Percentiles rank a stretch among this genome's conserved stretches.
These are phyloP conservation scores for Pseudogymnoascus verrucosus DNA, from an alignment of 2,329 filamentous ascomycete species.

Conservation along the genomic window DNA sequence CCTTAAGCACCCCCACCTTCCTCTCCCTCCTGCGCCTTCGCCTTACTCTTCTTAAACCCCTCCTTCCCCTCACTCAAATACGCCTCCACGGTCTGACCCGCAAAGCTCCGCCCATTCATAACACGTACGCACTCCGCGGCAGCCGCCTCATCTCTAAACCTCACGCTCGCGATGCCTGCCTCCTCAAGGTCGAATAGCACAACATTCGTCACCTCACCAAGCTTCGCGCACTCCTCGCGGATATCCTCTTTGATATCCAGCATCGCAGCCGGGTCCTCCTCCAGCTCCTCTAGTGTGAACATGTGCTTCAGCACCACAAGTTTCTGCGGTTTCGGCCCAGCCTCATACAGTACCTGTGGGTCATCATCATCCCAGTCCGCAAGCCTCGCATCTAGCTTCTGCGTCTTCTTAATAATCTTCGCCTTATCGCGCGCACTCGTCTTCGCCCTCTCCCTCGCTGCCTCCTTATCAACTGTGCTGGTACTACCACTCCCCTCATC, in stretches of 20 bases:
- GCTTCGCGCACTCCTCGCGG: conserved; percentile 76
- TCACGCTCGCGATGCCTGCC: conserved; percentile 77
- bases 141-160: conserved; percentile 64
- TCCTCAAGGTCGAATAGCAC: conserved; percentile 81
- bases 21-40: conserved; percentile 33
- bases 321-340: conserved; percentile 55
- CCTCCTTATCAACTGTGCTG: conserved; percentile 25
- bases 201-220: conserved; percentile 84
- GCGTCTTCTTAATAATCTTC: conserved; percentile 85
- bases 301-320: conserved; percentile 84
- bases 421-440: conserved; percentile 62
- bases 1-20: neutral
- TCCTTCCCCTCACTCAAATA: conserved; percentile 63
- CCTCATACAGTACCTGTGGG: conserved; percentile 48
- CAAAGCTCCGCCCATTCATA: conserved; percentile 78
- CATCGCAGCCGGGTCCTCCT: conserved; percentile 74
- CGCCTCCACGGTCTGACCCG: conserved; percentile 62
- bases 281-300: conserved; percentile 80
- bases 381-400: conserved; percentile 84
- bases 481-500: conserved; percentile 20
- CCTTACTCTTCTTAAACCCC: conserved; percentile 62
- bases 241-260: conserved; percentile 94
- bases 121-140: conserved; percentile 64
- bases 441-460: conserved; percentile 42
- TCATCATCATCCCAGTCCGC: conserved; percentile 95